These are phyloP conservation scores for Epichloe typhina DNA, from an alignment of 2,329 filamentous ascomycete species.

Conservation along the genomic window DNA sequence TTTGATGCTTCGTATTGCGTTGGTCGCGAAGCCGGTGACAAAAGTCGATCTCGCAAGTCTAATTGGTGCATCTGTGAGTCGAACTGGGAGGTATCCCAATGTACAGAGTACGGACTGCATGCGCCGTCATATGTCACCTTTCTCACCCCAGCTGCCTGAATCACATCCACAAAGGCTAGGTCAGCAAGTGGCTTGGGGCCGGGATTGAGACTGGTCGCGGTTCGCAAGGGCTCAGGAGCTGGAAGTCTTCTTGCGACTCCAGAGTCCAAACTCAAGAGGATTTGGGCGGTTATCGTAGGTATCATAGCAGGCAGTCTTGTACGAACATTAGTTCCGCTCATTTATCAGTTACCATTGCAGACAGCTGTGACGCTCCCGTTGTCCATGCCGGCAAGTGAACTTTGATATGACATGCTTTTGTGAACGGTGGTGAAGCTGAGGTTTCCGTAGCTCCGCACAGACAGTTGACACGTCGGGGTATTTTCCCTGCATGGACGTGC, in stretches of 20 bases:
- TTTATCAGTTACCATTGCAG: too few species aligned
- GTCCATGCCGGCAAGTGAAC: too few species aligned
- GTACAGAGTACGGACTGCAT: constrained; percentile 3
- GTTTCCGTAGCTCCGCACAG: background rate
- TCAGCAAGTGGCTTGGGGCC: constrained; percentile 12
- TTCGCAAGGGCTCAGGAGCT: too few species aligned
- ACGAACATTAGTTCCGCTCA: too few species aligned
- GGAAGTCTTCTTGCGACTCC: too few species aligned
- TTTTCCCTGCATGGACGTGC: background rate
- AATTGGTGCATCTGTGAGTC: constrained; percentile 1
- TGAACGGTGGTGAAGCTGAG: background rate
- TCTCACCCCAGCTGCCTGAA: constrained; percentile 3
- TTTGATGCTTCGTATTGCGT: background rate
- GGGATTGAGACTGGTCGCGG: background rate
- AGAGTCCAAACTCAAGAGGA: too few species aligned
- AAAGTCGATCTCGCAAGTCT: background rate
- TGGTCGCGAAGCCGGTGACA: background rate
- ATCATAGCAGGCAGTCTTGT: too few species aligned
- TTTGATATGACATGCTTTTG: background rate
- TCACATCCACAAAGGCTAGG: constrained; percentile 9
- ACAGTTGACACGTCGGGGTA: background rate
- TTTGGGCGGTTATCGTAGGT: too few species aligned
- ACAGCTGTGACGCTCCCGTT: too few species aligned
- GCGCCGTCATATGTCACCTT: constrained; percentile 11
- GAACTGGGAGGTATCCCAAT: constrained; percentile 8